A percentile compares a stretch with the other conserved stretches of the same genome.
Evolutionary conservation across 1,139 yeast genomes (phyloP).

Genomic region (Yamadazyma jaroonii): DNA sequence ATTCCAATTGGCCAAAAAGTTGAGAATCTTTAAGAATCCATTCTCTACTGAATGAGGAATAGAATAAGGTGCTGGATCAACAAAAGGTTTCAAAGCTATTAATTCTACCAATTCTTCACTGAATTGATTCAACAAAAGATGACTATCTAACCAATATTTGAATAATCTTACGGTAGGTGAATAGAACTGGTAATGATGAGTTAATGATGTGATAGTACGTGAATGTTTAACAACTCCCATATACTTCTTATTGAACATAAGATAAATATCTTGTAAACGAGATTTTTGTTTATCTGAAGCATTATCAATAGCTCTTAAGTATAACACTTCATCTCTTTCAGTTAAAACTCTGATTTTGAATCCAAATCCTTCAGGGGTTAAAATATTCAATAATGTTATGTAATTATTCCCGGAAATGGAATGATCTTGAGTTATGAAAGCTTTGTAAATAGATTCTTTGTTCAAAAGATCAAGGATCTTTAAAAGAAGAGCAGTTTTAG

Average conservation of each 20-base stretch:
- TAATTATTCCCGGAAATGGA: constrained; percentile 63
- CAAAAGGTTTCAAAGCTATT: constrained; percentile 78
- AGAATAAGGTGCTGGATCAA: constrained; percentile 80
- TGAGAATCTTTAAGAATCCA: constrained; percentile 75
- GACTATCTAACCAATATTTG: constrained; percentile 83
- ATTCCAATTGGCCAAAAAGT: constrained; percentile 81
- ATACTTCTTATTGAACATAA: constrained; percentile 66
- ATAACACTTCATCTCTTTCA: constrained; percentile 77
- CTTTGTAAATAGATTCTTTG: constrained; percentile 50
- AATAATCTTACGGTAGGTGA: constrained; percentile 81
- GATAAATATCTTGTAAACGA: constrained; percentile 58
- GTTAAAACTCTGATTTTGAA: constrained; percentile 72
- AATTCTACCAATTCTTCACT: constrained; percentile 79
- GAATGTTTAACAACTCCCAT: constrained; percentile 78
- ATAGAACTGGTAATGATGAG: constrained; percentile 71
- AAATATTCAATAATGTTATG: constrained; percentile 57
- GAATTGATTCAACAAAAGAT: constrained; percentile 64
- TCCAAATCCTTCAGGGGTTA: constrained; percentile 87
- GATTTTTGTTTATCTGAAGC: constrained; percentile 54
- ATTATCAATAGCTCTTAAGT: constrained; percentile 65
- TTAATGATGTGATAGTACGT: constrained; percentile 66
- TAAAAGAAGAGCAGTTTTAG: constrained; percentile 84
- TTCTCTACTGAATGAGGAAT: constrained; percentile 75
- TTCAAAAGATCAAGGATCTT: constrained; percentile 62
- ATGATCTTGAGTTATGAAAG: constrained; percentile 62